phyloP scores from a whole-genome alignment of 2,329 filamentous ascomycete species.

The Alternaria panax region DNA sequence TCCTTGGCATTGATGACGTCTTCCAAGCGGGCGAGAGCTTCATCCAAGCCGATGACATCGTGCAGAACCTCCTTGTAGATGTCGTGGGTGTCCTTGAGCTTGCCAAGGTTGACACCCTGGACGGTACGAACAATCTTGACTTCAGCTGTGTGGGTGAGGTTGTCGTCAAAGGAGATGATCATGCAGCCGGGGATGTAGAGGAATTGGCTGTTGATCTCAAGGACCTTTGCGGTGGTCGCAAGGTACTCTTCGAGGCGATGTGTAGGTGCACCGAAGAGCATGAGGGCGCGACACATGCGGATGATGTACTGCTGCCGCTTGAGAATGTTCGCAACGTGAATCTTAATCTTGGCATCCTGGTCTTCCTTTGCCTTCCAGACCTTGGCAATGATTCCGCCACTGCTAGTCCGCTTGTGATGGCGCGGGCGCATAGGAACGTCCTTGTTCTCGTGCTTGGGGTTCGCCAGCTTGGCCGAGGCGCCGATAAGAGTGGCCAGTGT shows the following conservation, averaged over 20 bases:
- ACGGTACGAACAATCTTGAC: slow-evolving; percentile 75
- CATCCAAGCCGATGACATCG: slow-evolving; percentile 73
- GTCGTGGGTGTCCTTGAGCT: slow-evolving; percentile 75
- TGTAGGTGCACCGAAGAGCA: slow-evolving; percentile 88
- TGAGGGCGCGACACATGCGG: slow-evolving; percentile 82
- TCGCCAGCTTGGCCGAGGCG: slow-evolving; percentile 39
- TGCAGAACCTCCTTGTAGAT: slow-evolving; percentile 83
- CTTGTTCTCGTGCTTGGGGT: slow-evolving; percentile 35
- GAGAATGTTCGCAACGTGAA: slow-evolving; percentile 72
- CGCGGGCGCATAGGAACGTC: slow-evolving; percentile 20
- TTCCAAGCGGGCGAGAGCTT: slow-evolving; percentile 69
- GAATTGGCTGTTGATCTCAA: slow-evolving; percentile 87
- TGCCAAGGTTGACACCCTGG: slow-evolving; percentile 76
- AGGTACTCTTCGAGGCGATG: slow-evolving; percentile 92
- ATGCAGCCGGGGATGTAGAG: slow-evolving; percentile 90
- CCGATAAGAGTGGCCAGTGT: slow-evolving; percentile 42
- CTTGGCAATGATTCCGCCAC: slow-evolving; percentile 34
- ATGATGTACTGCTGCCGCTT: slow-evolving; percentile 84
- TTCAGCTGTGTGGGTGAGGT: slow-evolving; percentile 70
- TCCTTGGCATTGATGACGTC: slow-evolving; percentile 65
- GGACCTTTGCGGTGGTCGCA: slow-evolving; percentile 81
- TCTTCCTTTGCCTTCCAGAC: slow-evolving; percentile 46
- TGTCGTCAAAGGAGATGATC: slow-evolving; percentile 87
- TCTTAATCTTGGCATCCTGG: slow-evolving; percentile 64
- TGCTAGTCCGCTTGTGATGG: slow-evolving; percentile 32